Evolutionary conservation across 805 yeast species (phyloP).

Genomic region (Millerago galiae): DNA sequence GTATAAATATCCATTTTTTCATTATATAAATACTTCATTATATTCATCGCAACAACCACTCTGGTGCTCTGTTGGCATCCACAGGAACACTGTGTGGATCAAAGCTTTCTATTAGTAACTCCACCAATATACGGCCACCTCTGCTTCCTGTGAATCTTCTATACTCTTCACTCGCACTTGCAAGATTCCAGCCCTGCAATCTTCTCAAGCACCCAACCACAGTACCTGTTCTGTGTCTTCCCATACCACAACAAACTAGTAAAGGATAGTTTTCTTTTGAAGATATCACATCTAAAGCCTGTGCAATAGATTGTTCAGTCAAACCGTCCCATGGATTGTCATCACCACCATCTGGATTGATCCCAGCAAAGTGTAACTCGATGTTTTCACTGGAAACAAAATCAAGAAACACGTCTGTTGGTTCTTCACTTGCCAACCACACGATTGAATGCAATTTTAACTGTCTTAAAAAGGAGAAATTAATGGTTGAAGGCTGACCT

Average conservation of each 20-base stretch:
- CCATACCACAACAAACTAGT: conserved; percentile 96
- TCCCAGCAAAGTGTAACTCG: conserved; percentile 74
- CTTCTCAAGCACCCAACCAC: conserved; percentile 91
- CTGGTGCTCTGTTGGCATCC: conserved; percentile 37
- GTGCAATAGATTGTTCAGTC: conserved; percentile 72
- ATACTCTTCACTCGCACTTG: conserved; percentile 87
- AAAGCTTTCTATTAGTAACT: conserved; percentile 75
- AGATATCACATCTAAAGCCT: conserved; percentile 71
- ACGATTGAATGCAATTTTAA: conserved; percentile 72
- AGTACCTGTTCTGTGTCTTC: conserved; percentile 95
- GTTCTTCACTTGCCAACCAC: conserved; percentile 96
- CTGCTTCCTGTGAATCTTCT: conserved; percentile 88
- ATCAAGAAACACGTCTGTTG: conserved; percentile 78
- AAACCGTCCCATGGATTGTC: conserved; percentile 95
- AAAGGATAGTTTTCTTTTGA: conserved; percentile 74
- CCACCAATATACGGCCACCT: conserved; percentile 91
- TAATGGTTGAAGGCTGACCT: conserved; percentile 93
- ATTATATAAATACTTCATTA: too few relatives aligned
- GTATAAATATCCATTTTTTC: neutral
- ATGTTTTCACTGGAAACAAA: conserved; percentile 72
- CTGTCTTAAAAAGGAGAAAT: conserved; percentile 76
- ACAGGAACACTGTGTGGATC: conserved; percentile 41
- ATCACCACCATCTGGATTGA: conserved; percentile 69
- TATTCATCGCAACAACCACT: conserved; percentile 33
- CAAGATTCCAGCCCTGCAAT: conserved; percentile 96